Conservation (phyloP, 208 protist genomes). For the Jaenimonas drosophilae region DNA sequence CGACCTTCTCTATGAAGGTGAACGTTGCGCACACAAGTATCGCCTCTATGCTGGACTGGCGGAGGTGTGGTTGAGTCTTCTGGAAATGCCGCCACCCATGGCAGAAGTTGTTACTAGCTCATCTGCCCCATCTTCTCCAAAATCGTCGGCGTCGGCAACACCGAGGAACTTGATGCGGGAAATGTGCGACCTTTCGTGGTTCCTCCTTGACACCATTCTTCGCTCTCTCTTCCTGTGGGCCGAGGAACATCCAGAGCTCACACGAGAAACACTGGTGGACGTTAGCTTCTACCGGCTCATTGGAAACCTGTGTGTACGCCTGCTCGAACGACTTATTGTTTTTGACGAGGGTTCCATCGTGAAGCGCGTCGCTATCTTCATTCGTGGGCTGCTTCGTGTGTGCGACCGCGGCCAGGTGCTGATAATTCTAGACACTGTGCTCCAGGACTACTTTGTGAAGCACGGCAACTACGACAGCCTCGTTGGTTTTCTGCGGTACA, state of each 20-base stretch:
- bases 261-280: constrained; percentile 49
- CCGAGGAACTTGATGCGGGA: constrained; percentile 44
- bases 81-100: constrained; percentile 10
- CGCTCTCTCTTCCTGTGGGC: constrained; percentile 76
- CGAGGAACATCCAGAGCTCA: constrained; percentile 29
- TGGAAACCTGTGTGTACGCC: constrained; percentile 53
- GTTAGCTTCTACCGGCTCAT: constrained; percentile 45
- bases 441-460: constrained; percentile 51
- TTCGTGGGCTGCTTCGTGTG: constrained; percentile 52
- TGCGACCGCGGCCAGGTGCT: constrained; percentile 70
- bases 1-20: constrained; percentile 59
- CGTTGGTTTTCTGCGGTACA: constrained; percentile 53
- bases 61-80: constrained; percentile 55
- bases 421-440: constrained; percentile 25
- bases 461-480: constrained; percentile 45
- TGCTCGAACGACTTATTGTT: constrained; percentile 32
- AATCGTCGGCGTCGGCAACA: no score
- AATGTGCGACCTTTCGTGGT: constrained; percentile 76
- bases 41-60: constrained; percentile 72
- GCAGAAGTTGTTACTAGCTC: not conserved
- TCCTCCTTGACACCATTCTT: constrained; percentile 77
- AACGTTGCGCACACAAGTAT: constrained; percentile 11
- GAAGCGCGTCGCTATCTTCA: constrained; percentile 58
- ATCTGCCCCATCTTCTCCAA: not conserved
- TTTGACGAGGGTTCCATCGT: constrained; percentile 53